These are phyloP conservation scores for Phaffomyces opuntiae DNA, from an alignment of 805 yeast genomes.

Conservation along the genomic window DNA sequence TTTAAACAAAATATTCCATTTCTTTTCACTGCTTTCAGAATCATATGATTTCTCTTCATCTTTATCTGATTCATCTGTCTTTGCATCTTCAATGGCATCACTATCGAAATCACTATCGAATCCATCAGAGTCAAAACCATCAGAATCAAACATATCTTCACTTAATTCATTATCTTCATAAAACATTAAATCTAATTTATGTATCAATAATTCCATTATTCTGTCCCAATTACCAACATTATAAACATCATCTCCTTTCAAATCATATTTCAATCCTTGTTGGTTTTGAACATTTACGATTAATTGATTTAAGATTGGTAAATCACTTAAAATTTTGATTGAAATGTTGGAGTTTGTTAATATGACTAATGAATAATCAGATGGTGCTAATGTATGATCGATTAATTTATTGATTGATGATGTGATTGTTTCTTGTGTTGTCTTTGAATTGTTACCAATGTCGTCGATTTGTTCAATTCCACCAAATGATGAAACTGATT, in stretches of 20 bases:
- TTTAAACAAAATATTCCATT: constrained; percentile 18
- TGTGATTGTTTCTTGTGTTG: background rate
- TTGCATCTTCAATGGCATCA: background rate
- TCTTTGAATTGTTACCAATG: background rate
- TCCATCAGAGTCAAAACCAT: constrained; percentile 6
- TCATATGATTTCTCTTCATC: background rate
- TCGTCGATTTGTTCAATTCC: constrained; percentile 1
- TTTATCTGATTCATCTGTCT: too few species aligned
- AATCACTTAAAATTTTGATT: background rate
- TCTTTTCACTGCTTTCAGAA: background rate
- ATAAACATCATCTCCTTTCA: too few species aligned
- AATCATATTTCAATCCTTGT: background rate
- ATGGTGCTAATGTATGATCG: background rate
- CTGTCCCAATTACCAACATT: constrained; percentile 15
- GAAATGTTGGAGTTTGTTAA: constrained; percentile 10
- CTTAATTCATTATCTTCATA: background rate
- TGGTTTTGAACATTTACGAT: constrained; percentile 7
- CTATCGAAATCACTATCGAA: constrained; percentile 6
- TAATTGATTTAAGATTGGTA: constrained; percentile 13
- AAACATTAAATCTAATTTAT: constrained; percentile 11
- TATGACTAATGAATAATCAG: constrained; percentile 9
- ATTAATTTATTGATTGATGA: background rate
- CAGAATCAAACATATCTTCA: background rate
- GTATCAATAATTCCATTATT: constrained; percentile 20
- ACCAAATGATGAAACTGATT: constrained; percentile 2